These are phyloP conservation scores for Allium sativum DNA, from an alignment of 106 monocot genomes.

Conservation along the genomic window DNA sequence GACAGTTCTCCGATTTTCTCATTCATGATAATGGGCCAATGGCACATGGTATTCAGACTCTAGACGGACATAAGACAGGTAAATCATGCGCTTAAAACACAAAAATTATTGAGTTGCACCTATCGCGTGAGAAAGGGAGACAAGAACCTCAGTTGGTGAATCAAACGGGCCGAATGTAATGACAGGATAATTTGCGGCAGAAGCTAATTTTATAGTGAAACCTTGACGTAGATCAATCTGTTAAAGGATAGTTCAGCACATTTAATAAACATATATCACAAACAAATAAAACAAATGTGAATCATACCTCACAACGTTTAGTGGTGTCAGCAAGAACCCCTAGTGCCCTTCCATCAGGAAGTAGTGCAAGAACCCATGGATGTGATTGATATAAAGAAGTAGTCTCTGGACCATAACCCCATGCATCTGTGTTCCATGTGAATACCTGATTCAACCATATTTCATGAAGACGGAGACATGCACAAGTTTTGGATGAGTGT, in stretches of 20 bases:
- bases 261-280: not conserved
- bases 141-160: constrained; percentile 42
- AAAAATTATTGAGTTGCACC: constrained; percentile 11
- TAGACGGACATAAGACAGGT: no score
- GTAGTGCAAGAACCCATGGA: constrained; percentile 85
- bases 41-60: no score
- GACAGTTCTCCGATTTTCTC: no score
- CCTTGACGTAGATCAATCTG: constrained; percentile 57
- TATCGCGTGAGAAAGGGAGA: constrained; percentile 57
- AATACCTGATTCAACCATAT: constrained; percentile 43
- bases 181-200: constrained; percentile 43
- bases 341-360: constrained; percentile 76
- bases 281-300: not conserved
- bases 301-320: constrained; percentile 70
- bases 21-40: no score
- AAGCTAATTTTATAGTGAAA: constrained; percentile 30
- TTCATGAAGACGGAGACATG: constrained; percentile 1
- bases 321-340: constrained; percentile 98
- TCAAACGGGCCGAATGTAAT: constrained; percentile 68
- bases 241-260: not conserved
- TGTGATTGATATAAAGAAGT: constrained; percentile 97
- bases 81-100: no score
- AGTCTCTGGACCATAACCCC: constrained; percentile 85
- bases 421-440: constrained; percentile 97
- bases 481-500: not conserved